Conservation (phyloP, 805 yeast species). For the Ogataea degrootiae region DNA sequence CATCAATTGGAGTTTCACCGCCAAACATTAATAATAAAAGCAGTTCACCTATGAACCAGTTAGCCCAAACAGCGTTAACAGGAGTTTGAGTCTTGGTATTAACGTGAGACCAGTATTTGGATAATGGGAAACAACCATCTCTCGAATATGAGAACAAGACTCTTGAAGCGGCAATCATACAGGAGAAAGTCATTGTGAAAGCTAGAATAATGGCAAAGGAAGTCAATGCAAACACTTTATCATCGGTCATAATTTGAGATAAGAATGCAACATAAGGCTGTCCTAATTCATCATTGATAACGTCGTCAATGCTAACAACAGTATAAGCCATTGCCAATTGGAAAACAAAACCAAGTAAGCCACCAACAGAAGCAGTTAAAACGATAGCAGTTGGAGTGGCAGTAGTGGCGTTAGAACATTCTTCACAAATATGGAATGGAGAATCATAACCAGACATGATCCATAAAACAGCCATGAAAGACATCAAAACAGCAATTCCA, state of each 20-base stretch:
- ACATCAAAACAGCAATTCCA: conserved; percentile 52
- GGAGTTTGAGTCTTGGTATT: conserved; percentile 54
- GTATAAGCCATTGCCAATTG: conserved; percentile 61
- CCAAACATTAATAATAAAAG: conserved; percentile 56
- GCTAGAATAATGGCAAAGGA: conserved; percentile 38
- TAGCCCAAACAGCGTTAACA: conserved; percentile 56
- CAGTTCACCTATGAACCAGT: conserved; percentile 49
- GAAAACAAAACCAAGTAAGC: conserved; percentile 49
- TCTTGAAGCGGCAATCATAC: conserved; percentile 61
- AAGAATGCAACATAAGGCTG: conserved; percentile 57
- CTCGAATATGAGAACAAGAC: conserved; percentile 63
- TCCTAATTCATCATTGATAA: conserved; percentile 46
- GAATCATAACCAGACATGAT: conserved; percentile 75
- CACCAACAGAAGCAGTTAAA: conserved; percentile 51
- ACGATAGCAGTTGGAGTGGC: conserved; percentile 67
- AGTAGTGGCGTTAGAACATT: conserved; percentile 54
- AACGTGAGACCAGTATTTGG: conserved; percentile 44
- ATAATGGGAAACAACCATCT: conserved; percentile 62
- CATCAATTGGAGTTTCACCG: conserved; percentile 59
- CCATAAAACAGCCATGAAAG: conserved; percentile 57
- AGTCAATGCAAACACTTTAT: conserved; percentile 38
- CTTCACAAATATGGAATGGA: conserved; percentile 71
- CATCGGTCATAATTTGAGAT: conserved; percentile 40
- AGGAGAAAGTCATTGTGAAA: conserved; percentile 45
- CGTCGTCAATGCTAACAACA: conserved; percentile 41